Evolutionary conservation across 1,284 basidiomycete genomes (phyloP).

Genomic region (Puccinia triticina): DNA sequence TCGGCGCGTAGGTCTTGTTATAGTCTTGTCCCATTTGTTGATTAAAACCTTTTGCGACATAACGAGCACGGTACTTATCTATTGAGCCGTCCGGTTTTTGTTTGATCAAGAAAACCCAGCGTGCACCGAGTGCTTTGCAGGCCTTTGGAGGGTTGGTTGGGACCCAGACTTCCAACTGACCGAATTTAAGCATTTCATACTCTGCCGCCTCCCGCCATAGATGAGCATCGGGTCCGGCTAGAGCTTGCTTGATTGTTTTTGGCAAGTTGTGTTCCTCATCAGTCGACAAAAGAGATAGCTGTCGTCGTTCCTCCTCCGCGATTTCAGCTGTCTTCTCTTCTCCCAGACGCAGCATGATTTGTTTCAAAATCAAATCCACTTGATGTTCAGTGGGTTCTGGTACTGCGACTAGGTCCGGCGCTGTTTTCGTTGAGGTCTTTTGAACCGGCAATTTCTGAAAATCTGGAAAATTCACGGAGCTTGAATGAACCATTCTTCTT

Average conservation of each 20-base stretch:
- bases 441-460: background rate
- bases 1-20: slow-evolving; percentile 13
- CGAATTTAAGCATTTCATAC: background rate
- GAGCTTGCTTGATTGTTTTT: too few species aligned
- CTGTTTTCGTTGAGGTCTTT: background rate
- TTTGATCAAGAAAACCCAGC: too few species aligned
- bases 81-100: too few species aligned
- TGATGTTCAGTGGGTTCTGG: too few species aligned
- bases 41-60: too few species aligned
- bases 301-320: background rate
- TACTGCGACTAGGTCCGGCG: background rate
- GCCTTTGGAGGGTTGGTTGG: background rate
- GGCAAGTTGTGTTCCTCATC: background rate
- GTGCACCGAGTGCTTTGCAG: background rate
- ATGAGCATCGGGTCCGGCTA: too few species aligned
- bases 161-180: background rate
- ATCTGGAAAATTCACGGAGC: background rate
- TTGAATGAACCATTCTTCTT: background rate
- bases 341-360: too few species aligned
- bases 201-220: too few species aligned
- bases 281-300: background rate
- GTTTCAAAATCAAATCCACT: too few species aligned
- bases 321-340: too few species aligned
- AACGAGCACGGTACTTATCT: too few species aligned
- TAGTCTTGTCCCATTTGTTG: slow-evolving; percentile 19